Evolutionary conservation across 75 land plant species (phyloP).

Genomic region (Isoetes taiwanensis): DNA sequence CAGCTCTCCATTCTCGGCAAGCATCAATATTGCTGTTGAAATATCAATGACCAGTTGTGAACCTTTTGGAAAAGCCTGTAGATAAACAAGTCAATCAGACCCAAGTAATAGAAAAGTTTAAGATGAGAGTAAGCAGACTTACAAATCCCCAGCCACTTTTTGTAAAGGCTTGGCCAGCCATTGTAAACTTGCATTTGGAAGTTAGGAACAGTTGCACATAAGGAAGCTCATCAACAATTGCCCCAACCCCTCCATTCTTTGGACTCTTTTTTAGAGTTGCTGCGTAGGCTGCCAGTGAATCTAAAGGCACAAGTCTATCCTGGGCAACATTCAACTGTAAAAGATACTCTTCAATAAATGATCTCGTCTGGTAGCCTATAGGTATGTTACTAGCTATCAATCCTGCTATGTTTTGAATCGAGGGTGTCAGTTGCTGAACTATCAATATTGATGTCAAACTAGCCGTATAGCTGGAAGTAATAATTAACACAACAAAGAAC

Average conservation of each 20-base stretch:
- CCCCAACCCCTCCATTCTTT: conserved; percentile 11
- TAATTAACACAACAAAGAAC: conserved; percentile 39
- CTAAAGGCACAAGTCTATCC: neutral
- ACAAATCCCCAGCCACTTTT: conserved; percentile 25
- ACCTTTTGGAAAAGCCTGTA: neutral
- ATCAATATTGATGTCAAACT: conserved; percentile 30
- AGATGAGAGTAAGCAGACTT: no score
- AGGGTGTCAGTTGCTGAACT: conserved; percentile 22
- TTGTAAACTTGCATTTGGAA: conserved; percentile 16
- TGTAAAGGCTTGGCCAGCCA: conserved; percentile 15
- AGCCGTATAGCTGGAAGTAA: conserved; percentile 45
- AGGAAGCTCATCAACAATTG: conserved; percentile 11
- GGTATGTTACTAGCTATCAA: conserved; percentile 12
- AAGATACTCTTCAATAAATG: conserved; percentile 16
- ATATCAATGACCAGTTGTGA: conserved; percentile 1
- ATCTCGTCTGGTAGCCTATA: conserved; percentile 26
- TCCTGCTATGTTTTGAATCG: conserved; percentile 6
- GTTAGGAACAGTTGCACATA: conserved; percentile 13
- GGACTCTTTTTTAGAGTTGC: neutral
- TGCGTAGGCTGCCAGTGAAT: neutral
- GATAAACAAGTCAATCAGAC: no score
- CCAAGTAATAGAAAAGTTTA: no score
- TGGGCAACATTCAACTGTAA: neutral
- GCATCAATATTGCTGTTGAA: conserved; percentile 2
- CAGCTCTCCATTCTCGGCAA: conserved; percentile 7